Evolutionary conservation across 1,284 basidiomycete species (phyloP), one percentile per base, ranked within the genome.

Genomic region (Anthracocystis panici-leucophaei): DNA sequence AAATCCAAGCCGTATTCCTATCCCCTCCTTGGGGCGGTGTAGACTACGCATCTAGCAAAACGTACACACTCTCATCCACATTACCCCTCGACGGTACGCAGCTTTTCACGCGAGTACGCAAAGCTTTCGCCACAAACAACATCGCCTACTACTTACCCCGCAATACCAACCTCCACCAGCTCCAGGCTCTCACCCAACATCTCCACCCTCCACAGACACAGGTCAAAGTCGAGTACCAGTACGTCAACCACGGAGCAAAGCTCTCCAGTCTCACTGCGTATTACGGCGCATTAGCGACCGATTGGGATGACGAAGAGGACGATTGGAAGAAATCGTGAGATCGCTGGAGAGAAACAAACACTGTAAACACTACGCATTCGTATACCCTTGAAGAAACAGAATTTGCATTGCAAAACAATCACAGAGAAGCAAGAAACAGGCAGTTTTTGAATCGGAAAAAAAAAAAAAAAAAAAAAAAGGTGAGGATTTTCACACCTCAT

Each of bases 131-230:
- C 20, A 67, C 74, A 3, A 9, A 21, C 42, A 79, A 82, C 50
- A 73, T 82, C 59, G 95, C 94, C 2, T 94, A 92, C 82, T 99
- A 91, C 82, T 88, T 99, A 3, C 97, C 97, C 0, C 89, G 93
- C 21, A 98, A 97, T 84, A 89, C 91, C 0, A 88, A 89, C 58
- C 83, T 98, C 5, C 85, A 90, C 2, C 93, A 98, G 80, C 88
- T 98, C 35, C 89, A 38, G 25, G 48, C 27, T 20, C 33, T 8
- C 33, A 49, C 29, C 27, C 38, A 0, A 6, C 51, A 25, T 18
- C 29, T 41, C 25, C 7, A 23, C 18, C 31, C 20, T 27, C 50
- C 23, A 5, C 20, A 44, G 1, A 87, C 50, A 12, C 12, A 27
- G 29, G 88, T 94, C 2, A 93, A 94, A 80, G 88, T 95, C 11